These are phyloP conservation scores for Ramaria sp. DNA, from an alignment of 768 basidiomycete genomes.

Conservation along the genomic window DNA sequence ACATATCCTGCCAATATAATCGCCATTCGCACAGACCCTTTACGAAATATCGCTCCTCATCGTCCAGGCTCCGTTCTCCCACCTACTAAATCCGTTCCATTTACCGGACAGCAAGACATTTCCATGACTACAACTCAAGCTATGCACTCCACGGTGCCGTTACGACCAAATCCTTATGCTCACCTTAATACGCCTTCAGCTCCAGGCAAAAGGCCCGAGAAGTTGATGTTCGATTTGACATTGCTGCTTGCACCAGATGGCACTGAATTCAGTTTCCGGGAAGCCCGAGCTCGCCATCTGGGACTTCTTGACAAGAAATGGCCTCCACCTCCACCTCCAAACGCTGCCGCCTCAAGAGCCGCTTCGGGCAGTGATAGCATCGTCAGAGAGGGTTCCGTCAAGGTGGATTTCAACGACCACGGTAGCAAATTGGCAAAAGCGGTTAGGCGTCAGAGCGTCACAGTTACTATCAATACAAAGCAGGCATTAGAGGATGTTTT, in stretches of 20 bases:
- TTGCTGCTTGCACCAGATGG: conserved; percentile 67
- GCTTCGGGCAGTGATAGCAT: background rate
- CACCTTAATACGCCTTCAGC: conserved; percentile 61
- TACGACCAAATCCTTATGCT: conserved; percentile 42
- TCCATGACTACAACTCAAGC: conserved; percentile 16
- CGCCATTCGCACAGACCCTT: background rate
- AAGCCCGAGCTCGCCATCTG: conserved; percentile 71
- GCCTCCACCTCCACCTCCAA: conserved; percentile 50
- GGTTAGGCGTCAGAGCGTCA: conserved; percentile 29
- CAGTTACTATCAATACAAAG: conserved; percentile 94
- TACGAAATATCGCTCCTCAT: background rate
- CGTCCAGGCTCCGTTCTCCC: background rate
- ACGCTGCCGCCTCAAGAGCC: conserved; percentile 21
- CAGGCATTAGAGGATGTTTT: conserved; percentile 91
- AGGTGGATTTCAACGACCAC: conserved; percentile 53
- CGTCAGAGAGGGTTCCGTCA: conserved; percentile 10
- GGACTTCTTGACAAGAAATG: conserved; percentile 80
- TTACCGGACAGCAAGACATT: conserved; percentile 14
- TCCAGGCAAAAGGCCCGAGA: conserved; percentile 63
- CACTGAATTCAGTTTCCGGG: conserved; percentile 77
- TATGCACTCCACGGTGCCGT: background rate
- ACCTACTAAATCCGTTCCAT: background rate
- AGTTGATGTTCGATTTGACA: conserved; percentile 54
- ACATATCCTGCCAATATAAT: background rate
- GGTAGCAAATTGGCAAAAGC: conserved; percentile 31